phyloP scores from a whole-genome alignment of 192 early-diverging fungal species.

The Podila epicladia region DNA sequence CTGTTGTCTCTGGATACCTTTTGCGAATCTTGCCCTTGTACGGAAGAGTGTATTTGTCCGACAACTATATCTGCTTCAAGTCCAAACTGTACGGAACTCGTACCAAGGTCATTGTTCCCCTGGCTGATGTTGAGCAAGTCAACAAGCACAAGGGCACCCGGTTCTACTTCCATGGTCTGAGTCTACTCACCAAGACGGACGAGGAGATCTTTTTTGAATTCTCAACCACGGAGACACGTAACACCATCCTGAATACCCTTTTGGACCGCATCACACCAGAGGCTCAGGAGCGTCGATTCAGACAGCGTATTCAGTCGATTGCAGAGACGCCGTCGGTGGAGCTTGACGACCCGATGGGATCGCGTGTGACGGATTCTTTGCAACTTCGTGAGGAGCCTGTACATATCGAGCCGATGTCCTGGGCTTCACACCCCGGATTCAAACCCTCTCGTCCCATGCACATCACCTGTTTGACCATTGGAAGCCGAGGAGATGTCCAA shows the following conservation, averaged over 20 bases:
- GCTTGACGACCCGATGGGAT: slow-evolving; percentile 35
- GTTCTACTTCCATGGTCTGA: slow-evolving; percentile 58
- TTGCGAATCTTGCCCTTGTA: slow-evolving; percentile 62
- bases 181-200: slow-evolving; percentile 56
- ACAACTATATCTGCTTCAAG: slow-evolving; percentile 70
- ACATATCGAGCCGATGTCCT: slow-evolving; percentile 35
- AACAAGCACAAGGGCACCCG: slow-evolving; percentile 53
- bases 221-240: slow-evolving; percentile 38
- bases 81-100: slow-evolving; percentile 62
- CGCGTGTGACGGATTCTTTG: slow-evolving; percentile 29
- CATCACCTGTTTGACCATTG: slow-evolving; percentile 76
- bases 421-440: slow-evolving; percentile 32
- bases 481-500: slow-evolving; percentile 81
- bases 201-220: slow-evolving; percentile 72
- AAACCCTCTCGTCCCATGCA: slow-evolving; percentile 59
- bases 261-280: slow-evolving; percentile 21
- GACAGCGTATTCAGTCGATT: slow-evolving; percentile 26
- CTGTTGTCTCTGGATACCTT: slow-evolving; percentile 61
- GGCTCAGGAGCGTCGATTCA: slow-evolving; percentile 22
- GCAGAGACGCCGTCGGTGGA: slow-evolving; percentile 32
- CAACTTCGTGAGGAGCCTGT: slow-evolving; percentile 41
- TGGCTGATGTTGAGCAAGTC: slow-evolving; percentile 59
- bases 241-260: slow-evolving; percentile 35
- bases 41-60: slow-evolving; percentile 70
- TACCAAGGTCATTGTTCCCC: slow-evolving; percentile 65